These are phyloP conservation scores for Eutrema yunnanense DNA, from an alignment of 345 rosid genomes.

Conservation along the genomic window DNA sequence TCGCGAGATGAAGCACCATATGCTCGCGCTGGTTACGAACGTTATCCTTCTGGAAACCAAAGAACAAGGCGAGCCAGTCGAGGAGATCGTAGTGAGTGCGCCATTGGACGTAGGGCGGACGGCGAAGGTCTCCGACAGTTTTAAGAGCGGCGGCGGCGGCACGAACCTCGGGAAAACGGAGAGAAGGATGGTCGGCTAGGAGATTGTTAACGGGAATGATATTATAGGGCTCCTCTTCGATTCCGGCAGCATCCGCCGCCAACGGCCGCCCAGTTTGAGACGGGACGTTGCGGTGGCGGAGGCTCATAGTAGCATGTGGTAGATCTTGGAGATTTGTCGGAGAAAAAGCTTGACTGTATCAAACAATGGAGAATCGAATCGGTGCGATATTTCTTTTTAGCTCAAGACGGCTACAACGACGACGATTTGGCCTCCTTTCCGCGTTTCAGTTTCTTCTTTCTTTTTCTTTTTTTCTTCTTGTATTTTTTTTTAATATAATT, in stretches of 20 bases:
- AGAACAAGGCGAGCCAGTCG: conserved; percentile 85
- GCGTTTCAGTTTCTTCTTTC: conserved; percentile 21
- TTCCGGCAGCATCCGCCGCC: conserved; percentile 25
- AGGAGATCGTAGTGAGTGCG: conserved; percentile 68
- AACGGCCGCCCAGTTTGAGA: conserved; percentile 26
- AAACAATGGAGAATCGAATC: conserved; percentile 9
- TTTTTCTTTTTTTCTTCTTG: not conserved
- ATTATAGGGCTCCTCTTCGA: conserved; percentile 61
- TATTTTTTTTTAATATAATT: not conserved
- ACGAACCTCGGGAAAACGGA: conserved; percentile 85
- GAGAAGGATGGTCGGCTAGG: conserved; percentile 92
- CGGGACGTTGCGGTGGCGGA: conserved; percentile 39
- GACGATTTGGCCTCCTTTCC: conserved; percentile 25
- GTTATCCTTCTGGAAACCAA: conserved; percentile 76
- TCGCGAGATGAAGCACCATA: conserved; percentile 84
- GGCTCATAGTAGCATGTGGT: conserved; percentile 35
- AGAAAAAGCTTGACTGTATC: conserved; percentile 12
- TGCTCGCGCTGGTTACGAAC: conserved; percentile 95
- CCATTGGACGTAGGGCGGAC: conserved; percentile 72
- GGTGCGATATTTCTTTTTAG: not conserved
- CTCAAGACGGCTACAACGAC: conserved; percentile 11
- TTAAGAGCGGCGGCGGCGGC: conserved; percentile 87
- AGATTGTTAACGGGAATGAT: conserved; percentile 90
- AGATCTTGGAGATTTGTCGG: conserved; percentile 1
- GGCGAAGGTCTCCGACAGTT: conserved; percentile 75